Conservation (phyloP, 2,329 filamentous ascomycete genomes). For the Cladosporium sp. region DNA sequence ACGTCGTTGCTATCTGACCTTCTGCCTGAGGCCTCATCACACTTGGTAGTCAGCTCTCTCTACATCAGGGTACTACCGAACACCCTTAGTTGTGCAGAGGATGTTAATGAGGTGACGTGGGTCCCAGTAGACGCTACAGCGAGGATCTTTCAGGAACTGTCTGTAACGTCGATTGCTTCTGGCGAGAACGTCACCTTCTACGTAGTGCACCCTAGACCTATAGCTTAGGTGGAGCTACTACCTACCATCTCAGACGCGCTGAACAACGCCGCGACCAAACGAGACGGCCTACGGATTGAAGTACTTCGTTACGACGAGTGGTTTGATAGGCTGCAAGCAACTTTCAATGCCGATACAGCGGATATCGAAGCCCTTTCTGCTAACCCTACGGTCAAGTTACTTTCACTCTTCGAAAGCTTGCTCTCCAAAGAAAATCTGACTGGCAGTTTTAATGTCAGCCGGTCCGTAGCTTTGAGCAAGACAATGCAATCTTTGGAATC, state of each 20-base stretch:
- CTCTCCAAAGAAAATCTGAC: not conserved
- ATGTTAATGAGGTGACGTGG: not conserved
- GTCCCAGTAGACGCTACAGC: not conserved
- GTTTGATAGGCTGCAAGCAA: not conserved
- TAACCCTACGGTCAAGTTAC: not conserved
- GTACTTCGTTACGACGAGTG: not conserved
- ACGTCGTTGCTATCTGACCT: no score
- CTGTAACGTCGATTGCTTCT: not conserved
- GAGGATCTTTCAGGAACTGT: not conserved
- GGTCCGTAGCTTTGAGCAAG: not conserved
- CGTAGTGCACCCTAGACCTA: not conserved
- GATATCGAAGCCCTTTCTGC: not conserved
- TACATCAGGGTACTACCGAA: not conserved
- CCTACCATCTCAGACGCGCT: not conserved
- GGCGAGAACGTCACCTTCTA: not conserved
- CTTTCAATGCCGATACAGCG: not conserved
- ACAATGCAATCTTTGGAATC: not conserved
- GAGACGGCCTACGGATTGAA: not conserved
- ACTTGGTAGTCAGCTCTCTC: not conserved
- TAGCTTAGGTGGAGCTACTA: not conserved
- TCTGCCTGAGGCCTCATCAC: no score
- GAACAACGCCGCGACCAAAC: not conserved
- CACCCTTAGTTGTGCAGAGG: not conserved
- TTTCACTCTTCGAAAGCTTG: not conserved
- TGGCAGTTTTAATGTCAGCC: not conserved